Evolutionary conservation across 192 early-diverging fungal genomes (phyloP), one percentile per base, ranked within the genome.

Genomic region (Entomortierella chlamydospora): DNA sequence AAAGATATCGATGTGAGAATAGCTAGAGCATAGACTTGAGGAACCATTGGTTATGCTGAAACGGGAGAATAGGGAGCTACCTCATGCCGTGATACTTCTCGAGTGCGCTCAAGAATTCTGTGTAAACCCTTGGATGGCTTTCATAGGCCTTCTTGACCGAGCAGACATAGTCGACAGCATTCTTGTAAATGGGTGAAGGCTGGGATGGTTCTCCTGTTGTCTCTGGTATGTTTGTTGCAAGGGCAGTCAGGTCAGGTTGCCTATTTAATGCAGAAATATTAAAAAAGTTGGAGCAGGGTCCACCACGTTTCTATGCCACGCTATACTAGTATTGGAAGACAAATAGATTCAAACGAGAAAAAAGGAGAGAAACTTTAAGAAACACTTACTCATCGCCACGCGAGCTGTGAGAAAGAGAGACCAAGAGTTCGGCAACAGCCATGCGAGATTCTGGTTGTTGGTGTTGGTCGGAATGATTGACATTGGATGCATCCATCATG

Each of bases 351-450:
- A n/a, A n/a, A n/a, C n/a, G n/a, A 47, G 15, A 47, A 47, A 47
- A 47, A 47, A 47, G 15, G 45, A 20, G 20, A 47, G 39, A 47
- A 20, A 47, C 20, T 17, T 47, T 20, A 47, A 47, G 45, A 47
- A 10, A 20, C 4, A 49, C 58, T 77, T 68, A 68, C 65, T 68
- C 57, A 6, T 67, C 31, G 20, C 39, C 43, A 17, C 31, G 54
- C 5, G 62, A 61, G 25, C 45, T 65, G 17, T 74, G 72, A 10
- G 53, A 47, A 11, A 78, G 56, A 7, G 74, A 78, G 49, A 78
- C 74, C 28, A 78, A 50, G 7, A 78, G 56, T 39, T 78, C 74
- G n/a, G 74, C 74, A 6, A 78, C 67, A 13, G 74, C 74, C 74
- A 78, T 78, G 8, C 61, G 66, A 17, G 74, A 61, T 62, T 78